Evolutionary conservation across 2,329 filamentous ascomycete genomes (phyloP), one percentile per base, ranked within the genome.

Genomic region (Phialocephala sp.): DNA sequence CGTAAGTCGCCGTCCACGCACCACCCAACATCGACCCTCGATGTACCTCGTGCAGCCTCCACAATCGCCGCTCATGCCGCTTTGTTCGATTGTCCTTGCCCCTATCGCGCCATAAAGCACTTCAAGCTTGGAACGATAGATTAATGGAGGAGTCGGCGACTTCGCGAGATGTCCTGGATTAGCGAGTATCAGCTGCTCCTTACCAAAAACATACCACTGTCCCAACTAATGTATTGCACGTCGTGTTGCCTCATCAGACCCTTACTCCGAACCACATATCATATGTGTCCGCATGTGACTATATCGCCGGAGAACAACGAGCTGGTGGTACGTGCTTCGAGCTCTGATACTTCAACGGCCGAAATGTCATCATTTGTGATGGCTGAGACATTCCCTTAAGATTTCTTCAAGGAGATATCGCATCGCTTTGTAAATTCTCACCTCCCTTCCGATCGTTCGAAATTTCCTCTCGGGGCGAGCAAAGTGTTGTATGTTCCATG

Each of bases 111-210:
- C 50, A 67, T 54, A n/a, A 43, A 35, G 43, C 35, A 37, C 37
- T 55, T 35, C 27, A 27, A 55, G 36, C 52, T 45, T 58, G 63
- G 60, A 39, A 60, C 24, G 27, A 22, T 67, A 59, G 60, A 67
- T 64, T 59, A 66, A 64, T 43, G 41, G 47, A 22, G 37, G 64
- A 59, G 27, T 32, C 45, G 58, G 47, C 50, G 39, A 63, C 55
- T 47, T 24, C 60, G 45, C 27, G 20, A 58, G 62, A 60, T 57
- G 54, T 56, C 12, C 37, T 62, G 35, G 55, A 45, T 65, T 43
- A 14, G 45, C 35, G 55, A 50, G 55, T 61, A 63, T 66, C 65
- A 64, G 58, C 65, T 64, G 59, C 39, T 57, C 45, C n/a, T 54
- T 58, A 63, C 47, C 43, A 54, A 60, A 45, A 60, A 63, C 47